Percentiles rank a stretch among this genome's conserved stretches.
phyloP scores from a whole-genome alignment of 805 yeast species.

The Candida succiphila region DNA sequence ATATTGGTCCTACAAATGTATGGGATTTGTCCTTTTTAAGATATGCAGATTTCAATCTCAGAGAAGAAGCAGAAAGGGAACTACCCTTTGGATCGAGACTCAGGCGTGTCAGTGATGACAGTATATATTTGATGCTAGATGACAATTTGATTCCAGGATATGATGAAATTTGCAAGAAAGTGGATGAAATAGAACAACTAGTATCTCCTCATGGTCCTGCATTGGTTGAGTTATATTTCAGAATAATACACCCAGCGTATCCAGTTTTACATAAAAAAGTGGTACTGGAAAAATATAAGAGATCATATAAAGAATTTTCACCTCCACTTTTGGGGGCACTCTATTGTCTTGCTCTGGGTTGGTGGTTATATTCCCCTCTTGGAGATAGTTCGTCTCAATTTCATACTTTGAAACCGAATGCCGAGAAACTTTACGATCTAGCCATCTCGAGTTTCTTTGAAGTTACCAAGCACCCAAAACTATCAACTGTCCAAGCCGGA shows the following conservation, averaged over 20 bases:
- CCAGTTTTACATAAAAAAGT: constrained; percentile 77
- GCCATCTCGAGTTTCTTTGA: constrained; percentile 2
- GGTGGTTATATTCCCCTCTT: constrained; percentile 41
- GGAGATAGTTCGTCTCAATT: not conserved
- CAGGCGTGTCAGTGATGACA: constrained; percentile 1
- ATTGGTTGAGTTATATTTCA: constrained; percentile 50
- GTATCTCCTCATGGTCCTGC: constrained; percentile 74
- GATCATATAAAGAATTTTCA: constrained; percentile 73
- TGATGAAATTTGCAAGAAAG: not conserved
- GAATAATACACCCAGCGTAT: constrained; percentile 68
- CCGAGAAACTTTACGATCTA: not conserved
- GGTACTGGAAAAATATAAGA: constrained; percentile 67
- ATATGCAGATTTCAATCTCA: not conserved
- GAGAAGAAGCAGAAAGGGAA: constrained; percentile 3
- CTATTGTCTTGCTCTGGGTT: constrained; percentile 64
- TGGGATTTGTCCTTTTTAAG: constrained; percentile 1
- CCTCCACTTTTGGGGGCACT: constrained; percentile 78
- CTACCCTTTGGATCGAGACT: constrained; percentile 1
- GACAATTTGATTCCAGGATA: constrained; percentile 1
- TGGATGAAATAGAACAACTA: constrained; percentile 57
- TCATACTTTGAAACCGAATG: not conserved
- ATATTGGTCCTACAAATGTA: constrained; percentile 2
- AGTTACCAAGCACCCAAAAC: constrained; percentile 4
- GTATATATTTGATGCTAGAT: constrained; percentile 1
- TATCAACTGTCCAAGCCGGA: constrained; percentile 6